Evolutionary conservation across 768 basidiomycete genomes (phyloP).

Genomic region (Exidia glandulosa): DNA sequence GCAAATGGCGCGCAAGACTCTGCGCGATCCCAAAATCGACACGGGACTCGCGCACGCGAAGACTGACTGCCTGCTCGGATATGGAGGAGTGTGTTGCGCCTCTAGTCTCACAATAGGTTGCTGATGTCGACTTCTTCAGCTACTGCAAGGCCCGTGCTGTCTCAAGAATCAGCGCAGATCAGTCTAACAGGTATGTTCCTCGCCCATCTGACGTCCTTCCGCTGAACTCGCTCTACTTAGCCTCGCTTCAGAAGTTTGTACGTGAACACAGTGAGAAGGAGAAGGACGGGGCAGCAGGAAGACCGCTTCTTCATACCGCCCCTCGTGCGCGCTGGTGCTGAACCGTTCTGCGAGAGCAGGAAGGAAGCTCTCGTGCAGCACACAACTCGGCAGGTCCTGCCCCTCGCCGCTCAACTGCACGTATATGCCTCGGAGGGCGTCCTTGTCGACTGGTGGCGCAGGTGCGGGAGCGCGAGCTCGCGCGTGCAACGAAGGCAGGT

Average conservation of each 20-base stretch:
- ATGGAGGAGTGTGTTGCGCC: conserved; percentile 99
- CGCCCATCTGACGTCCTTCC: neutral
- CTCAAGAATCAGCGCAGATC: conserved; percentile 77
- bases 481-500: conserved; percentile 5
- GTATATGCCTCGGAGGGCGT: neutral
- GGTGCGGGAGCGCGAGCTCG: no score
- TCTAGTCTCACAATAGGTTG: conserved; percentile 10
- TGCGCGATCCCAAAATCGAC: conserved; percentile 95
- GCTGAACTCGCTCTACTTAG: conserved; percentile 37
- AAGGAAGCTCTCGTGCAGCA: conserved; percentile 18
- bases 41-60: conserved; percentile 98
- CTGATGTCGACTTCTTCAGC: conserved; percentile 24
- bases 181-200: conserved; percentile 52
- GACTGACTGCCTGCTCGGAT: conserved; percentile 76
- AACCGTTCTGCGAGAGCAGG: conserved; percentile 49
- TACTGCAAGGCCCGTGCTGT: conserved; percentile 89
- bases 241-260: conserved; percentile 77
- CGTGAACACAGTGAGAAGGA: conserved; percentile 82
- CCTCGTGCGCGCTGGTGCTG: conserved; percentile 60
- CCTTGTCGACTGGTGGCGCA: no score
- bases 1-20: conserved; percentile 96
- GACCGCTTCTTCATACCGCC: conserved; percentile 40
- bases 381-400: neutral
- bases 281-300: conserved; percentile 72
- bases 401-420: neutral